Percentiles rank a stretch among this genome's conserved stretches.
These are phyloP conservation scores for Neoascochyta sp. DNA, from an alignment of 2,329 filamentous ascomycete species.

Conservation along the genomic window DNA sequence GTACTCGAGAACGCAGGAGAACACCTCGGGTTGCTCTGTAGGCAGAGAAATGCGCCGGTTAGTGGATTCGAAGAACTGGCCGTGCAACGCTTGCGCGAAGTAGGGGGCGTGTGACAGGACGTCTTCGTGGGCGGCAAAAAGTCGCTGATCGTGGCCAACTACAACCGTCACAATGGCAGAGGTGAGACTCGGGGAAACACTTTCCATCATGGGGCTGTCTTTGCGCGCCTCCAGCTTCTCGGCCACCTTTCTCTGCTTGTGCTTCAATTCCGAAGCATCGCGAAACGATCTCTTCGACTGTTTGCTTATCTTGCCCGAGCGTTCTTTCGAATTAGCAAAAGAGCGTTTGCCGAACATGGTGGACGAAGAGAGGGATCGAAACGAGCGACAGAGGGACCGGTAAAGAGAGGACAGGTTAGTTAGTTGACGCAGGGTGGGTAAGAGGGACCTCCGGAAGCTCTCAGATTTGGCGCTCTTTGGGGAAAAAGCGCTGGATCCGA, in stretches of 20 bases:
- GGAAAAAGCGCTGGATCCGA: slow-evolving; percentile 35
- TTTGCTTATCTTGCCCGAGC: slow-evolving; percentile 84
- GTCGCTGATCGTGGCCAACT: slow-evolving; percentile 76
- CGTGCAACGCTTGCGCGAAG: slow-evolving; percentile 69
- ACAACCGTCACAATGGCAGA: slow-evolving; percentile 81
- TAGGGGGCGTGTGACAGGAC: slow-evolving; percentile 82
- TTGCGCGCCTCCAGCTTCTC: slow-evolving; percentile 63
- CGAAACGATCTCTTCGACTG: slow-evolving; percentile 70
- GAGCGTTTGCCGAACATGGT: slow-evolving; percentile 86
- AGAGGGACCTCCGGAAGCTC: slow-evolving; percentile 54
- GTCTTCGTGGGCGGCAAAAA: slow-evolving; percentile 95
- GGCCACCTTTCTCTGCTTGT: slow-evolving; percentile 68
- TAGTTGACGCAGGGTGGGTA: slow-evolving; percentile 52
- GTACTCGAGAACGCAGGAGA: slow-evolving; percentile 92
- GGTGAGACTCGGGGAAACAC: slow-evolving; percentile 51
- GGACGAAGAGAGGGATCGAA: slow-evolving; percentile 44
- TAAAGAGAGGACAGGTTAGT: slow-evolving; percentile 48
- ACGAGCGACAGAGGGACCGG: slow-evolving; percentile 43
- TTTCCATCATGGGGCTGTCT: slow-evolving; percentile 55
- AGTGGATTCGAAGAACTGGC: slow-evolving; percentile 65
- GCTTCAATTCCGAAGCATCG: slow-evolving; percentile 69
- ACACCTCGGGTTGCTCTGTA: slow-evolving; percentile 81
- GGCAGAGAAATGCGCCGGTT: slow-evolving; percentile 75
- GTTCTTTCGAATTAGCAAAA: slow-evolving; percentile 71
- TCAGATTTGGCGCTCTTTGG: slow-evolving; percentile 36